Conservation (phyloP, 2,329 filamentous ascomycete genomes). For the Fusarium piperis region DNA sequence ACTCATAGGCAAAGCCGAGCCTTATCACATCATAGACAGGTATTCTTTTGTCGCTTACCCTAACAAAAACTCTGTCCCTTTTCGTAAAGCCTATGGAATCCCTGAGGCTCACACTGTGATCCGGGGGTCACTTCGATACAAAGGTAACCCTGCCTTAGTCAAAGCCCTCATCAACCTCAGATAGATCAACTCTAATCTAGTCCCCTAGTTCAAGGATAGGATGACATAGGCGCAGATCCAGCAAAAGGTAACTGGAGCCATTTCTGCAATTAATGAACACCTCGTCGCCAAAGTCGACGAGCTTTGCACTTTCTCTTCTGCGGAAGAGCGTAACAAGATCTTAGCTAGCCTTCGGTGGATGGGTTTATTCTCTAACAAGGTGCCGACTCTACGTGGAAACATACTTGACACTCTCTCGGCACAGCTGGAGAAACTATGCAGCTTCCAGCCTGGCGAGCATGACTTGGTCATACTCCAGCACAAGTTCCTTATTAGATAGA, state of each 20-base stretch:
- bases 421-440: not conserved
- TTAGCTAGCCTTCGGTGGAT: slow-evolving; percentile 44
- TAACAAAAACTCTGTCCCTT: slow-evolving; percentile 74
- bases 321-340: slow-evolving; percentile 55
- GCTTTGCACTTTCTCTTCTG: slow-evolving; percentile 68
- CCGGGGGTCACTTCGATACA: slow-evolving; percentile 73
- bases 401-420: not conserved
- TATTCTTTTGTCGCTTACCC: slow-evolving; percentile 77
- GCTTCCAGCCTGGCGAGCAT: not conserved
- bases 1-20: slow-evolving; percentile 73
- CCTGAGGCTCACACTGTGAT: slow-evolving; percentile 75
- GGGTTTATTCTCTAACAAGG: slow-evolving; percentile 61
- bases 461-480: slow-evolving; percentile 14
- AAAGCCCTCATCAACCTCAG: slow-evolving; percentile 74
- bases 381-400: slow-evolving; percentile 66
- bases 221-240: slow-evolving; percentile 39
- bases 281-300: slow-evolving; percentile 69
- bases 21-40: slow-evolving; percentile 65
- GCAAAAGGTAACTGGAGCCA: slow-evolving; percentile 17
- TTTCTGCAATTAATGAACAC: slow-evolving; percentile 42
- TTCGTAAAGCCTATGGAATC: slow-evolving; percentile 73
- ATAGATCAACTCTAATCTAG: slow-evolving; percentile 56
- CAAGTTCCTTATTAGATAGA: slow-evolving; percentile 62
- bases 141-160: slow-evolving; percentile 75
- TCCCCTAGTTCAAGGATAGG: slow-evolving; percentile 30